These are phyloP conservation scores for Dendrobium chrysotoxum DNA, from an alignment of 106 monocot genomes.

Conservation along the genomic window DNA sequence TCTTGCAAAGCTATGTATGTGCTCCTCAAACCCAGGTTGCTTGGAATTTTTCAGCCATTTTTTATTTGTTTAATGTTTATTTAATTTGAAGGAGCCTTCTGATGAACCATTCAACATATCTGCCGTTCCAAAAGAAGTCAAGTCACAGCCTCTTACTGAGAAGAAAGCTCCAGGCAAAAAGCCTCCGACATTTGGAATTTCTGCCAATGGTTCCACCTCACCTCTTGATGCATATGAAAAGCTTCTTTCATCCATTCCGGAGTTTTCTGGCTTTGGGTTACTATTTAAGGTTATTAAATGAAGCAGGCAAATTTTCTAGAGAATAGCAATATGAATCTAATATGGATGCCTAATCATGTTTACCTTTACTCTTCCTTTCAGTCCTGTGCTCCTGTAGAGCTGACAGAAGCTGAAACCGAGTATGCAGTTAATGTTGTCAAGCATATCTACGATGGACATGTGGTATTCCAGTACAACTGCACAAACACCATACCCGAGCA, in stretches of 20 bases:
- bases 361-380: conserved; percentile 23
- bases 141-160: conserved; percentile 83
- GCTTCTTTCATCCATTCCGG: conserved; percentile 79
- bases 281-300: conserved; percentile 71
- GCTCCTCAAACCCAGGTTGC: not conserved
- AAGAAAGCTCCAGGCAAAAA: conserved; percentile 82
- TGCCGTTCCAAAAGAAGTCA: conserved; percentile 72
- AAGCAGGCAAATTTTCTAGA: not conserved
- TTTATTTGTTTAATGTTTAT: not conserved
- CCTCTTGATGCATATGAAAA: conserved; percentile 79
- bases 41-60: not conserved
- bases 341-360: not conserved
- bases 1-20: conserved; percentile 82
- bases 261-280: conserved; percentile 76
- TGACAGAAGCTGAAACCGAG: conserved; percentile 98
- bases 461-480: conserved; percentile 95
- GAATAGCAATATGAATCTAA: not conserved
- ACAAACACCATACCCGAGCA: conserved; percentile 94
- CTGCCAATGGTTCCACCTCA: conserved; percentile 45
- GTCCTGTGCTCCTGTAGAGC: conserved; percentile 91
- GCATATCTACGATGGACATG: conserved; percentile 71
- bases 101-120: conserved; percentile 78
- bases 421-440: conserved; percentile 94
- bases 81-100: conserved; percentile 52
- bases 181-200: conserved; percentile 48